These are phyloP conservation scores for Quercus phellos DNA, from an alignment of 331 rosid species.

Conservation along the genomic window DNA sequence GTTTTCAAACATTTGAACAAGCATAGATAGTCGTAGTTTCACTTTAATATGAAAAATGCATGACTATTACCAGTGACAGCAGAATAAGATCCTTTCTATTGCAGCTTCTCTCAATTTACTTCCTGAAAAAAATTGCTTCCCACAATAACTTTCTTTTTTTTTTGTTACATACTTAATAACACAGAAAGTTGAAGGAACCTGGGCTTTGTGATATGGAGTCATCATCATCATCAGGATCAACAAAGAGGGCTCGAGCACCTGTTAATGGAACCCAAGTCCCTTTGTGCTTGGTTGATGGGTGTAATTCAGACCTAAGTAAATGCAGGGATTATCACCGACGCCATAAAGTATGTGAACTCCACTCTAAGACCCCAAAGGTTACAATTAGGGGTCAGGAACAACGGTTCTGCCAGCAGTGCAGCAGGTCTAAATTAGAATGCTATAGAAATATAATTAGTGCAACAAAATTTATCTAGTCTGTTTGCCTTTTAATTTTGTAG, in stretches of 20 bases:
- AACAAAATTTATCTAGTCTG: background rate
- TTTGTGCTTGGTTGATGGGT: constrained; percentile 54
- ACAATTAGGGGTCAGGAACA: constrained; percentile 36
- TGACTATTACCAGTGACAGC: background rate
- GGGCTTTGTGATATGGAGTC: constrained; percentile 14
- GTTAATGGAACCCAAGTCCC: constrained; percentile 29
- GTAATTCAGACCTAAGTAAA: constrained; percentile 44
- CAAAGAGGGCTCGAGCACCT: constrained; percentile 35
- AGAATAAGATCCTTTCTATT: background rate
- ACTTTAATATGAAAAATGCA: background rate
- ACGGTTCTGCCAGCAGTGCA: constrained; percentile 64
- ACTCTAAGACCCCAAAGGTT: constrained; percentile 51
- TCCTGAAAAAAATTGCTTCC: background rate
- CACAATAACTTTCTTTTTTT: background rate
- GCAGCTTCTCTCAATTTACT: background rate
- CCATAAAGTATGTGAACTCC: constrained; percentile 57
- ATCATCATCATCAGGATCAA: constrained; percentile 21
- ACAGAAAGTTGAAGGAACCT: constrained; percentile 12
- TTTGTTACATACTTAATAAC: background rate
- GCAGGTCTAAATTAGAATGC: constrained; percentile 33
- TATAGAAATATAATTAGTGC: background rate
- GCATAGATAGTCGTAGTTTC: background rate
- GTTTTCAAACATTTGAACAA: background rate
- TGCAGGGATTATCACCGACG: constrained; percentile 55
- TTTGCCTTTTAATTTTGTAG: background rate